Evolutionary conservation across 768 basidiomycete species (phyloP), one percentile per base, ranked within the genome.

Genomic region (Lanmaoa rubissima): DNA sequence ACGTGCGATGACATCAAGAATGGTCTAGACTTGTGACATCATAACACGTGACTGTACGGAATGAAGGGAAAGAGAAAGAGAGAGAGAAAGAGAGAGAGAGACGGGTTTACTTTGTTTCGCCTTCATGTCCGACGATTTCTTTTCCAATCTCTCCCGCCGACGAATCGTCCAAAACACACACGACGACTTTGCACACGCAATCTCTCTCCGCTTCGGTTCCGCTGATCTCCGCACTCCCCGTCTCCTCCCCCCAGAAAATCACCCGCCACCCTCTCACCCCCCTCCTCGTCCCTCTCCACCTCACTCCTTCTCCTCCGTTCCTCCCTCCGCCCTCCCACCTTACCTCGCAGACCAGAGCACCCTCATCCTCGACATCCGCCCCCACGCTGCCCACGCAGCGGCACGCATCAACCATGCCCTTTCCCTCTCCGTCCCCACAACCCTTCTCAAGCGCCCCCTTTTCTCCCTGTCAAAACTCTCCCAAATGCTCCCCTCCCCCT

Each of bases 381-480:
- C 93, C 12, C 90, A 91, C 72, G 86, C 87, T 17, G 83, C 87
- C 8, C 88, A 84, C 69, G 73, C 83, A 7, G 66, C 79, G 10
- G 84, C 85, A 24, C 87, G 93, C 48, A 63, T 97, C 32, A 80
- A 80, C 40, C 65, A 73, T 47, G 87, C 94, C 9, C 76, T 97
- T 51, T 92, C 92, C 47, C 82, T 98, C 59, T 91, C 90, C 46
- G 90, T 97, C 6, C 95, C 96, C 1, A 94, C 95, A 3, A 98
- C 94, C 0, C 86, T 98, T 21, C 86, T 98, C 68, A 94, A 93
- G 60, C 86, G 95, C 0, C 94, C 94, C 1, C 79, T 87, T 4
- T 96, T 94, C 75, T 87, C 90, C 28, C 80, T 96, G 10, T 78
- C 84, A 41, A 86, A 86, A 41, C 80, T 98, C 28, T 75, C 82